A percentile compares a stretch with the other conserved stretches of the same genome.
Conservation (phyloP, 2,329 filamentous ascomycete species). For the Xenoacremonium recifei region DNA sequence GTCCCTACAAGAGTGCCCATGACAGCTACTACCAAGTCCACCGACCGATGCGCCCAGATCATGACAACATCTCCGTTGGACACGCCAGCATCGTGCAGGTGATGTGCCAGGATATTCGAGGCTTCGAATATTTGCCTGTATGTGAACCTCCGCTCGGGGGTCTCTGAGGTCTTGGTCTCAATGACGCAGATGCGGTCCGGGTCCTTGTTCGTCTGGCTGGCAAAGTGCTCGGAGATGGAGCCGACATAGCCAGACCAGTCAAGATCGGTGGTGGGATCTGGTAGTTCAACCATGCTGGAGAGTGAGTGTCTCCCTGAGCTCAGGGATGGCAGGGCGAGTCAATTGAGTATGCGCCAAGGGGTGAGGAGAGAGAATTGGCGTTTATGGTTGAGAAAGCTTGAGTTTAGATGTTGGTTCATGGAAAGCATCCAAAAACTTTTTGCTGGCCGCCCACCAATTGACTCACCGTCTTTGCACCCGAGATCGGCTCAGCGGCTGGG, state of each 20-base stretch:
- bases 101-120: slow-evolving; percentile 75
- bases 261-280: slow-evolving; percentile 66
- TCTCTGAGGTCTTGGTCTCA: slow-evolving; percentile 44
- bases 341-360: too few relatives aligned
- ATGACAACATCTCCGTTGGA: slow-evolving; percentile 86
- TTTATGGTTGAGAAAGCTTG: too few relatives aligned
- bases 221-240: slow-evolving; percentile 70
- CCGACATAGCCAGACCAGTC: slow-evolving; percentile 65
- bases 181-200: slow-evolving; percentile 58
- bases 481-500: slow-evolving; percentile 5
- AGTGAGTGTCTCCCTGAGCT: too few relatives aligned
- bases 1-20: slow-evolving; percentile 68
- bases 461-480: slow-evolving; percentile 9
- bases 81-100: slow-evolving; percentile 71
- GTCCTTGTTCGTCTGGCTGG: slow-evolving; percentile 61
- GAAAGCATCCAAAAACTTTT: neutral
- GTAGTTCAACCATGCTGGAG: slow-evolving; percentile 28
- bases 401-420: too few relatives aligned
- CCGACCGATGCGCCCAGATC: slow-evolving; percentile 80
- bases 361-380: too few relatives aligned
- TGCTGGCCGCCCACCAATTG: slow-evolving; percentile 2
- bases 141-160: slow-evolving; percentile 67
- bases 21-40: slow-evolving; percentile 64
- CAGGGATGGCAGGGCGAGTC: too few relatives aligned
- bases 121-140: slow-evolving; percentile 83